Base-by-base conservation (phyloP, 768 basidiomycete genomes). In the Lentinula lateritia region DNA sequence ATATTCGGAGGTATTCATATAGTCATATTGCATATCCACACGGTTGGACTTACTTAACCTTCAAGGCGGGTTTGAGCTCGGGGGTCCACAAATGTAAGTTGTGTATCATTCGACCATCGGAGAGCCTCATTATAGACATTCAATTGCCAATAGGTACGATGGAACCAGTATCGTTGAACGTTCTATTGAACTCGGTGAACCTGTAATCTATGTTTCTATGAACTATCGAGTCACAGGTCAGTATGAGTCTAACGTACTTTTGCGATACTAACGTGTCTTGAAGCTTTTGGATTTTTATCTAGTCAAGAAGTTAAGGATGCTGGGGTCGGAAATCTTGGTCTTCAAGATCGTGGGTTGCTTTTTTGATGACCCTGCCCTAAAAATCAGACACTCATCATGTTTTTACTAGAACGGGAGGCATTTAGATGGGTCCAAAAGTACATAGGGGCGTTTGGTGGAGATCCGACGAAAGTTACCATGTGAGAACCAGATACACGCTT, bases 341-440 rank as follows among this genome's bases (percentile, higher is more conserved):
- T 90, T 23, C 81, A 80, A 61, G 87, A 89, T 72, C 84, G 84
- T 84, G 65, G 69, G 82, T 9, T 7, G 41, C 34, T 34, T 6
- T 6, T 42, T 0, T 8, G 9, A 12, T 41, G 20, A 41, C 15
- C 0, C 6, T 45, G 2, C 18, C 15, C 18, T 12, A 18, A 38
- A 8, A 34, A n/a, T 15, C 50, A 54, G n/a, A 28, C 28, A 28
- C 28, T 28, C 2, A 28, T 28, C 10, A 34, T 34, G 23, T 50
- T 18, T 12, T 16, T 35, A 53, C 28, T 69, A 88, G 82, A 84
- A 67, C 77, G 83, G 28, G 71, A 81, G 38, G 86, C 84, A 1
- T 66, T 90, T 6, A 70, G 81, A 60, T 90, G 88, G 88, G 74
- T 90, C 1, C 82, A 87, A 64, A 82, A 84, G 66, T 84, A 90